Evolutionary conservation across 1,284 basidiomycete species (phyloP), one percentile per base, ranked within the genome.

Genomic region (Bjerkandera adusta): DNA sequence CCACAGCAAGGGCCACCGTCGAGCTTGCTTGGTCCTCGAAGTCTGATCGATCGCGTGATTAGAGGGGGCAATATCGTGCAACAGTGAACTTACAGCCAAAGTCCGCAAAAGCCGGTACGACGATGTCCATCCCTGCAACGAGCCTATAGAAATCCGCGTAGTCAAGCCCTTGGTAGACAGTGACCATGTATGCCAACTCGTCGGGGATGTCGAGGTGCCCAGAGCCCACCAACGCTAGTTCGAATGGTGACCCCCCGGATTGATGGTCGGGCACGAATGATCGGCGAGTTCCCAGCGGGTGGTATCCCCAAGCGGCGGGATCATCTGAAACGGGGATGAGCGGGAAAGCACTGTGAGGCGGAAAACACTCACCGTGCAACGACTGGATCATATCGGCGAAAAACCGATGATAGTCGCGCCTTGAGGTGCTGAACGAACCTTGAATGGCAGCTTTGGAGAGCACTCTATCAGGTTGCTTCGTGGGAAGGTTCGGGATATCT

Each of bases 371-470:
- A 64, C 59, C 46, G 16, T 57, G 55, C 16, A 70, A 46, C 1
- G 61, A 66, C 6, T 53, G 44, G n/a, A 57, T 63, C 22, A 70
- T 47, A 25, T 69, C 64, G 1, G 50, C 41, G 48, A 71, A 69
- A 5, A 69, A 58, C 33, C 58, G 51, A 2, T 48, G 20, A 46
- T 69, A 70, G 50, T 69, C 62, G 15, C 69, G 62, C 18, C 67
- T 60, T 10, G 57, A 58, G 5, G 53, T 25, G 15, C 55, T 52
- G 43, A 69, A 68, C 3, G 56, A 63, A 22, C 68, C 68, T 51
- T 70, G 68, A 16, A 71, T 68, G 40, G 68, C 68, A 2, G 64
- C 68, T 42, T 61, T 63, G 5, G 63, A 61, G 35, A 71, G 59
- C 4, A 51, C 45, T 5, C 60, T 49, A 7, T 49, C 48, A 6